phyloP scores from a whole-genome alignment of 1,284 basidiomycete genomes.

The Trichosporon asahii region DNA sequence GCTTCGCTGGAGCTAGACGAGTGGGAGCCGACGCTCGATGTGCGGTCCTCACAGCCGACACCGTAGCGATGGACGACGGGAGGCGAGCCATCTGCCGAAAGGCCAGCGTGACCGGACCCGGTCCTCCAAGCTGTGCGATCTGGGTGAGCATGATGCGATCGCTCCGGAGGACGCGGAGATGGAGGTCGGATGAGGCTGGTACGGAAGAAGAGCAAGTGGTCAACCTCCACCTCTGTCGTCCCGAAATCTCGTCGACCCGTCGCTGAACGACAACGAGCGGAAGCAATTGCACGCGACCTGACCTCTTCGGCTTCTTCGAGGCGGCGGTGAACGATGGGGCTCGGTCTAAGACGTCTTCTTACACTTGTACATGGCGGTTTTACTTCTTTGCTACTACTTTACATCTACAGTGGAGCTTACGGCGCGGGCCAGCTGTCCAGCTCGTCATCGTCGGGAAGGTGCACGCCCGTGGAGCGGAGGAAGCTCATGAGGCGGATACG shows the following conservation, averaged over 20 bases:
- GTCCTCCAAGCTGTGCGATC: background rate
- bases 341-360: too few species aligned
- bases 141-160: background rate
- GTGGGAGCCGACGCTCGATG: background rate
- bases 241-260: too few species aligned
- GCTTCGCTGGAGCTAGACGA: background rate
- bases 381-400: background rate
- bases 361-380: too few species aligned
- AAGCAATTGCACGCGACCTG: too few species aligned
- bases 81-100: background rate
- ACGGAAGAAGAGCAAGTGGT: background rate
- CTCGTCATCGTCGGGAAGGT: slow-evolving; percentile 9
- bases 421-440: background rate
- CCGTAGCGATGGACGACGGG: background rate
- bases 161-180: background rate
- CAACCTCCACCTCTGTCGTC: slow-evolving; percentile 5
- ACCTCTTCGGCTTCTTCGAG: too few species aligned
- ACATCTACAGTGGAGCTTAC: background rate
- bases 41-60: background rate
- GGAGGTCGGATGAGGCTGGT: background rate
- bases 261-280: too few species aligned
- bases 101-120: background rate
- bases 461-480: slow-evolving; percentile 11
- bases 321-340: too few species aligned
- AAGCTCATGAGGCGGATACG: slow-evolving; percentile 9